Conservation (phyloP, 2,329 filamentous ascomycete genomes). For the Thyridium curvatum region DNA sequence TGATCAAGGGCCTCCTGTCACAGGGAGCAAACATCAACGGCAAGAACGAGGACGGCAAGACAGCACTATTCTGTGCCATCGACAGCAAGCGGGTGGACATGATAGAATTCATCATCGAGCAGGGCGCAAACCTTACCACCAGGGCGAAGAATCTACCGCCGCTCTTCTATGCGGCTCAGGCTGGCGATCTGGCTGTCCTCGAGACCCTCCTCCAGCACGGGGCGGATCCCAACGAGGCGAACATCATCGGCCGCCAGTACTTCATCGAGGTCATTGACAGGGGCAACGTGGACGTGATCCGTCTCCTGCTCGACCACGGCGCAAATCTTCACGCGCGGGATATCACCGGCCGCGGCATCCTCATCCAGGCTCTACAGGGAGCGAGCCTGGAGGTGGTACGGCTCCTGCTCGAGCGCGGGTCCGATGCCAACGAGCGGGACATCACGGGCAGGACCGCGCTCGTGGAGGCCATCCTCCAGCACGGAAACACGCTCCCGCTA, state of each 20-base stretch:
- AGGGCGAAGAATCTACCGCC: constrained; percentile 17
- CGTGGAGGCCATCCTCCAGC: constrained; percentile 15
- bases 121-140: constrained; percentile 11
- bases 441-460: constrained; percentile 22
- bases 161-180: constrained; percentile 14
- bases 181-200: constrained; percentile 10
- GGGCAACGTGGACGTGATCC: constrained; percentile 21
- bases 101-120: constrained; percentile 22
- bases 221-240: constrained; percentile 25
- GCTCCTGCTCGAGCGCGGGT: constrained; percentile 24
- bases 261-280: constrained; percentile 17
- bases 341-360: constrained; percentile 21
- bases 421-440: constrained; percentile 23
- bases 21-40: constrained; percentile 17
- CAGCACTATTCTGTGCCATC: constrained; percentile 17
- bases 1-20: constrained; percentile 11
- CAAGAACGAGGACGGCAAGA: constrained; percentile 18
- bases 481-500: neutral
- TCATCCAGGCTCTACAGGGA: constrained; percentile 24
- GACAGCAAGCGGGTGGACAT: constrained; percentile 16
- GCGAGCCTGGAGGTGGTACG: constrained; percentile 22
- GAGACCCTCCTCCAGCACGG: constrained; percentile 22
- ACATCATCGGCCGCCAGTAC: constrained; percentile 11
- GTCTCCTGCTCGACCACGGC: constrained; percentile 25
- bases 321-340: constrained; percentile 22